These are phyloP conservation scores for Nepenthes gracilis DNA, from an alignment of 148 eudicot genomes.

Conservation along the genomic window DNA sequence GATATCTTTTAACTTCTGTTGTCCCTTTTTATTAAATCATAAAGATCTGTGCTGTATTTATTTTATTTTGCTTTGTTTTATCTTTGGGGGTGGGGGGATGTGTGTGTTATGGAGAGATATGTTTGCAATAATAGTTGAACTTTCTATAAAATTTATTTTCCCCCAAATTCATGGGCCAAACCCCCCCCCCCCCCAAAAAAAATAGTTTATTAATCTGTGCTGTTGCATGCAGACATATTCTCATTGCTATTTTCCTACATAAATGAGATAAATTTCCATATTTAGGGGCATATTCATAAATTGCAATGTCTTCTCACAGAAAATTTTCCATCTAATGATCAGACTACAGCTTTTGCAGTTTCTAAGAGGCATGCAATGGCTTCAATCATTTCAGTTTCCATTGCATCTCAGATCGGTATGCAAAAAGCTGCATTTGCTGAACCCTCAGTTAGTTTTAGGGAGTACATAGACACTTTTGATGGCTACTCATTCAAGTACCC, in stretches of 20 bases:
- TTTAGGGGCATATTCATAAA: not conserved
- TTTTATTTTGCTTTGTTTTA: not conserved
- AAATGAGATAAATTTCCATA: not conserved
- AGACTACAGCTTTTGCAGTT: conserved; percentile 87
- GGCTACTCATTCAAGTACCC: conserved; percentile 85
- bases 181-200: no score
- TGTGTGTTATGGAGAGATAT: no score
- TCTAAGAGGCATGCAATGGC: conserved; percentile 58
- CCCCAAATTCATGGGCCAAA: no score
- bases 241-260: not conserved
- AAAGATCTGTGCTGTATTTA: no score
- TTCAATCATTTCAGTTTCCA: conserved; percentile 38
- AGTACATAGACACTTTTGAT: conserved; percentile 81
- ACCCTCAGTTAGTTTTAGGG: conserved; percentile 47
- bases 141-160: no score
- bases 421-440: conserved; percentile 37
- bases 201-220: no score
- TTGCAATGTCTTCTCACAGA: conserved; percentile 7
- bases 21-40: no score
- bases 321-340: conserved; percentile 53
- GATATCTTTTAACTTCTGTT: no score
- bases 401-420: conserved; percentile 27
- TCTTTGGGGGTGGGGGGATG: no score
- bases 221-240: not conserved
- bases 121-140: no score